Evolutionary conservation across 2,329 filamentous ascomycete genomes (phyloP), one percentile per base, ranked within the genome.

Genomic region (Colletotrichum acutatum): DNA sequence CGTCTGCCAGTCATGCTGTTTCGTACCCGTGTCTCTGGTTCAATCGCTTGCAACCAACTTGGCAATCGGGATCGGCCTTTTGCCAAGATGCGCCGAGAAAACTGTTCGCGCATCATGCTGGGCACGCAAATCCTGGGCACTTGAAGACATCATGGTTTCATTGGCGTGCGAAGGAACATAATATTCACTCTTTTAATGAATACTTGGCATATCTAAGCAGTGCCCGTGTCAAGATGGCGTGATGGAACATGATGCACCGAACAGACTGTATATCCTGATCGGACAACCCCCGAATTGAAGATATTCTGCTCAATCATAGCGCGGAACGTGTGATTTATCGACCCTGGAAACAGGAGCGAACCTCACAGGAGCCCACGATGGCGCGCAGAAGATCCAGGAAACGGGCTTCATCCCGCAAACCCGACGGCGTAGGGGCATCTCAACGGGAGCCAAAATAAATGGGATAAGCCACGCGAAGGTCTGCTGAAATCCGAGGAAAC

Each of bases 71-170:
- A 49, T 60, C 66, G 59, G 42, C 58, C 24, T 46, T 19, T 46
- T 61, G 59, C 53, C 53, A 72, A 63, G n/a, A 22, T n/a, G 49
- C 58, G 65, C 49, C 69, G 63, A 71, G 68, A 52, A 22, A 30
- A 57, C 26, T 37, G 63, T 68, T 67, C 57, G 53, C 58, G 37
- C 58, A 53, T 62, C 57, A 42, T 14, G 8, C 24, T 22, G 37
- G 26, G 26, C 16, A 14, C 14, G 14, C 28, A 37, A 28, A 68
- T 62, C 19, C 26, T 24, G 8, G 46, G 34, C 19, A 19, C 16
- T 19, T 49, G 28, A 19, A 16, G n/a, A 22, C n/a, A 22, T 22
- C 30, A 54, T 9, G 26, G 58, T 63, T 63, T 63, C 65, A 58
- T 16, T 9, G 9, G 32, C 11, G 26, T n/a, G 5, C 24, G 34